phyloP scores from a whole-genome alignment of 2,329 filamentous ascomycete genomes.

The Magnaporthiopsis poae region DNA sequence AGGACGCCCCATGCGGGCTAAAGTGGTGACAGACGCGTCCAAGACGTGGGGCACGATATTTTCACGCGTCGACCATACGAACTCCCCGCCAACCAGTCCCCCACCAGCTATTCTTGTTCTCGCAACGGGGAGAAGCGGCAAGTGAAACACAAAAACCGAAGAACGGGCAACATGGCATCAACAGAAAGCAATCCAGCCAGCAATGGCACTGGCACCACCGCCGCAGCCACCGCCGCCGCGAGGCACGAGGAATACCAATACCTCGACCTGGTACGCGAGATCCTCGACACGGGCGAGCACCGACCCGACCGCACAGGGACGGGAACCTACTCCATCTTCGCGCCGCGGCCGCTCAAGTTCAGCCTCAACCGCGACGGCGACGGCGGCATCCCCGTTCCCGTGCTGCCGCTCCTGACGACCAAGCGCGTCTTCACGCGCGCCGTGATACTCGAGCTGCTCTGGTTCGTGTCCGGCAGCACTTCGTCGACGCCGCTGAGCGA shows the following conservation, averaged over 20 bases:
- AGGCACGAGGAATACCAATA: slow-evolving; percentile 88
- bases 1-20: not conserved
- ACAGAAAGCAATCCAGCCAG: not conserved
- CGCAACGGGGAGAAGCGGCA: not conserved
- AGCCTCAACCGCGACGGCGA: slow-evolving; percentile 54
- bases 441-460: slow-evolving; percentile 84
- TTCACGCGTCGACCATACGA: not conserved
- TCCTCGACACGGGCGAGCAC: slow-evolving; percentile 73
- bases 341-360: slow-evolving; percentile 79
- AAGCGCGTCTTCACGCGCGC: slow-evolving; percentile 92
- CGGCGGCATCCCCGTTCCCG: slow-evolving; percentile 14
- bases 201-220: not conserved
- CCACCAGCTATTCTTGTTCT: not conserved
- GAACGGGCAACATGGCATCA: not conserved
- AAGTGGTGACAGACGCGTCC: not conserved
- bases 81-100: not conserved
- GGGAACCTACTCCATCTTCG: slow-evolving; percentile 82
- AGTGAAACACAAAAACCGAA: not conserved
- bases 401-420: slow-evolving; percentile 89
- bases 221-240: no score
- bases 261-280: slow-evolving; percentile 75
- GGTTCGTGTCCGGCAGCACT: slow-evolving; percentile 83
- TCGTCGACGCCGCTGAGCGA: slow-evolving; percentile 67
- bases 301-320: slow-evolving; percentile 91
- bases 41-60: not conserved